A percentile compares a stretch with the other conserved stretches of the same genome.
Evolutionary conservation across 2,329 filamentous ascomycete genomes (phyloP).

Genomic region (Rhynchosporium graminicola): DNA sequence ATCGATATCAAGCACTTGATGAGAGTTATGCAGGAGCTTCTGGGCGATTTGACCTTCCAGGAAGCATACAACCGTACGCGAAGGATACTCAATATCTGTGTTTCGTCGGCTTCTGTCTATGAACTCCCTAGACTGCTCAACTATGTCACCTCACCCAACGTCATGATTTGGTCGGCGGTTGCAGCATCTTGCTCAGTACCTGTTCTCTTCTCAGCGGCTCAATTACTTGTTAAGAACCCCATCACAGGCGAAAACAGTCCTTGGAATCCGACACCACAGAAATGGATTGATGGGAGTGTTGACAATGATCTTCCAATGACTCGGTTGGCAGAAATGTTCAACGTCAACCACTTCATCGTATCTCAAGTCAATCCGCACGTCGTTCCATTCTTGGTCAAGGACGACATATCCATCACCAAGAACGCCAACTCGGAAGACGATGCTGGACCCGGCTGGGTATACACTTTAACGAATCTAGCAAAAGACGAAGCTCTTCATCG

Average conservation of each 20-base stretch:
- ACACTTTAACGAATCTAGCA: slow-evolving; percentile 69
- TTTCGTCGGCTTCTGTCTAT: slow-evolving; percentile 84
- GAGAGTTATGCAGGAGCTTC: slow-evolving; percentile 75
- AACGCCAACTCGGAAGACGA: slow-evolving; percentile 41
- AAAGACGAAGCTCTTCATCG: slow-evolving; percentile 80
- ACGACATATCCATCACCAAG: slow-evolving; percentile 55
- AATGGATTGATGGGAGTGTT: slow-evolving; percentile 92
- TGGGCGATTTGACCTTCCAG: slow-evolving; percentile 91
- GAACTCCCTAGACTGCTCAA: slow-evolving; percentile 86
- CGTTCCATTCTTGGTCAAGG: slow-evolving; percentile 77
- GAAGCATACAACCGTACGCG: slow-evolving; percentile 95
- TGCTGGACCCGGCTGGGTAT: slow-evolving; percentile 54
- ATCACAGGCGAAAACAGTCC: slow-evolving; percentile 73
- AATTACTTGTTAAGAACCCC: slow-evolving; percentile 82
- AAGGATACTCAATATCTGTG: slow-evolving; percentile 89
- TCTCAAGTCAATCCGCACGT: slow-evolving; percentile 97
- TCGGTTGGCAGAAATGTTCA: slow-evolving; percentile 89
- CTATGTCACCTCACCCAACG: slow-evolving; percentile 90
- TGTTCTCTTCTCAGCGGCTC: slow-evolving; percentile 77
- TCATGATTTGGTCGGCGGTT: slow-evolving; percentile 95
- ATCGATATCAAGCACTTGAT: slow-evolving; percentile 82
- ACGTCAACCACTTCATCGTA: slow-evolving; percentile 97
- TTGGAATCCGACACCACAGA: slow-evolving; percentile 83
- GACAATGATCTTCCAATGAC: slow-evolving; percentile 94
- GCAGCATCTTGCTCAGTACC: slow-evolving; percentile 95